Evolutionary conservation across 2,329 filamentous ascomycete genomes (phyloP).

Genomic region (Elsinoe batatas): DNA sequence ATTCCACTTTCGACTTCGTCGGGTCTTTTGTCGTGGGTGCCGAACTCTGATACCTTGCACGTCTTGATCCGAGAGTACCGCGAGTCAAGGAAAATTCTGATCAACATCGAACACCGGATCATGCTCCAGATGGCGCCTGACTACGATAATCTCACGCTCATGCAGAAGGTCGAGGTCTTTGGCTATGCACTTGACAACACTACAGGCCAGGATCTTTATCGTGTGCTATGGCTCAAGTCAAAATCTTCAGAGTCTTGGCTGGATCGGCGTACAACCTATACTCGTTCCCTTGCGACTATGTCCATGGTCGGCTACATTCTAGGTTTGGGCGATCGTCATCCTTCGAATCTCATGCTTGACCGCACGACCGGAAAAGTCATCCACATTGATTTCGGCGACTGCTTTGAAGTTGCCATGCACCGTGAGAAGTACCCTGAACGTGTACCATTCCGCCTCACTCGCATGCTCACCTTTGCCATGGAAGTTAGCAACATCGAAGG

Average conservation of each 20-base stretch:
- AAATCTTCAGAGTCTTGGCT: conserved; percentile 98
- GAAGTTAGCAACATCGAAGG: conserved; percentile 99
- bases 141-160: conserved; percentile 94
- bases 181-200: conserved; percentile 98
- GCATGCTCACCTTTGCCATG: conserved; percentile 99
- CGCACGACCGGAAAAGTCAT: conserved; percentile 92
- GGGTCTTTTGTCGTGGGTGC: conserved; percentile 90
- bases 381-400: conserved; percentile 98
- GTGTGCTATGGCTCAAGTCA: conserved; percentile 96
- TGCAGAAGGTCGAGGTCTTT: conserved; percentile 99
- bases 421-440: conserved; percentile 97
- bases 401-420: conserved; percentile 99
- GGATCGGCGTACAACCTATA: conserved; percentile 96
- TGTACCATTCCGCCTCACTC: conserved; percentile 92
- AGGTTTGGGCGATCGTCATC: conserved; percentile 89
- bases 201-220: conserved; percentile 94
- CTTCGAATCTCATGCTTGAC: conserved; percentile 95
- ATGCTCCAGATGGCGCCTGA: conserved; percentile 99
- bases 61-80: conserved; percentile 95
- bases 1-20: conserved; percentile 96
- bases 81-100: conserved; percentile 89
- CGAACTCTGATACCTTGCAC: conserved; percentile 94
- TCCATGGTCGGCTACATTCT: conserved; percentile 99
- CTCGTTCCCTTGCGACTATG: conserved; percentile 93
- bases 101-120: conserved; percentile 98